Evolutionary conservation across 192 early-diverging fungal genomes (phyloP).

Genomic region (Entophlyctis luteolus): DNA sequence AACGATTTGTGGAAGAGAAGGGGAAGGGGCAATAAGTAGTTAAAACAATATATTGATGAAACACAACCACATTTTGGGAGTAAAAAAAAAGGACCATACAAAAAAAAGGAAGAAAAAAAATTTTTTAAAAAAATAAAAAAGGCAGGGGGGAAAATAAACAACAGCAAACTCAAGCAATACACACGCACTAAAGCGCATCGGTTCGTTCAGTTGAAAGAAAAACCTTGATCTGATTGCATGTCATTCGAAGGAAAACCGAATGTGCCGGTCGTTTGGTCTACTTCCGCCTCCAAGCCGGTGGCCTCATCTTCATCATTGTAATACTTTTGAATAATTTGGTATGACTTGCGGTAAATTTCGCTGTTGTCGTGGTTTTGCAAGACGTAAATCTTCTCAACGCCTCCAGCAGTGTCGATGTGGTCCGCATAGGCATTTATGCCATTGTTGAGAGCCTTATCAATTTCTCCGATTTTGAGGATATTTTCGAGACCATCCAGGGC

Average conservation of each 20-base stretch:
- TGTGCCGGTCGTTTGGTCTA: constrained; percentile 70
- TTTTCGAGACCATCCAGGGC: constrained; percentile 98
- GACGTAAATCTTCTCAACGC: constrained; percentile 92
- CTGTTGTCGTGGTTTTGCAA: constrained; percentile 91
- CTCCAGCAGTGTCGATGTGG: constrained; percentile 87
- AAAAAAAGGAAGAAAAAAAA: neutral
- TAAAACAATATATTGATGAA: neutral
- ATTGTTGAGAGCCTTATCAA: constrained; percentile 62
- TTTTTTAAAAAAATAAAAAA: neutral
- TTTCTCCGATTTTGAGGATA: constrained; percentile 92
- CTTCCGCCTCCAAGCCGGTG: constrained; percentile 54
- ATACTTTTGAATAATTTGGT: constrained; percentile 93
- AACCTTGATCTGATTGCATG: constrained; percentile 25
- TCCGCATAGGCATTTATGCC: constrained; percentile 83
- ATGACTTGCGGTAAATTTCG: constrained; percentile 97
- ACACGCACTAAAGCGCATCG: neutral
- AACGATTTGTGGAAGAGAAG: neutral
- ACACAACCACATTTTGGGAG: neutral
- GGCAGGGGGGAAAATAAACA: neutral
- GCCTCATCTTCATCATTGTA: constrained; percentile 80
- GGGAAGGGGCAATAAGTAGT: too few species aligned
- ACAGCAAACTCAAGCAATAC: neutral
- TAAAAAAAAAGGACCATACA: neutral
- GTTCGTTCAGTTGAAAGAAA: constrained; percentile 6
- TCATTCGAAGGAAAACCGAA: constrained; percentile 64